Base-by-base conservation (phyloP, 176 grass and related monocot genomes). In the Avena atlantica region DNA sequence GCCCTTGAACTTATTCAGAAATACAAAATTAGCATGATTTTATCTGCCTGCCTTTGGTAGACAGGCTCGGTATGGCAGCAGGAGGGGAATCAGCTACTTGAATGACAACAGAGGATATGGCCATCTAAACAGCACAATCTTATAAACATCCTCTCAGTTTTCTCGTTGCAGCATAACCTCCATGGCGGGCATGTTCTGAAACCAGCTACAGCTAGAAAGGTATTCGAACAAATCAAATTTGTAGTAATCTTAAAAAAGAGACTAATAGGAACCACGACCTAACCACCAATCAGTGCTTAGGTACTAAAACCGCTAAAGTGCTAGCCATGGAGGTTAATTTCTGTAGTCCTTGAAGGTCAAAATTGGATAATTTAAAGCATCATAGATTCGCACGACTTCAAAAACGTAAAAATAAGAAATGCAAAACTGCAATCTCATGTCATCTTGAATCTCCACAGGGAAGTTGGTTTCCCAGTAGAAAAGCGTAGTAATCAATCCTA, bases 41-140 rank as follows among this genome's bases (percentile, higher is more conserved):
- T 34, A 48, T 17, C 70, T 49, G 74, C 60, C 31, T 58, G 29
- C 59, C 50, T 86, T 84, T 73, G 77, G 10, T 61, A 44, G 82
- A 48, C 70, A 44, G 25, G 15, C 40, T 52, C 36, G 25, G 25
- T 13, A 34, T 71, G 42, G 11, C n/a, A 75, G 70, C 40, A 66
- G 70, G 53, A 75, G 62, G 50, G 56, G 77, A 25, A 58, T 63
- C 59, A 70, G 58, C 49, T 84, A n/a, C 59, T 23, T 67, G 40
- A 57, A 42, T 70, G 57, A 68, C 21, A 48, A 27, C n/a, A 60
- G 57, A 80, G 61, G 67, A 86, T 89, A 81, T 88, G 71, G 80
- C 74, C 51, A 14, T 80, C 58, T 48, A 3, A 81, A 24, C 77
- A 19, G 74, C 23, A 67, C 25, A 67, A 34, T 14, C 64, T 66